Base-by-base conservation (phyloP, 257 asterid species). In the Nicotiana noctiflora region DNA sequence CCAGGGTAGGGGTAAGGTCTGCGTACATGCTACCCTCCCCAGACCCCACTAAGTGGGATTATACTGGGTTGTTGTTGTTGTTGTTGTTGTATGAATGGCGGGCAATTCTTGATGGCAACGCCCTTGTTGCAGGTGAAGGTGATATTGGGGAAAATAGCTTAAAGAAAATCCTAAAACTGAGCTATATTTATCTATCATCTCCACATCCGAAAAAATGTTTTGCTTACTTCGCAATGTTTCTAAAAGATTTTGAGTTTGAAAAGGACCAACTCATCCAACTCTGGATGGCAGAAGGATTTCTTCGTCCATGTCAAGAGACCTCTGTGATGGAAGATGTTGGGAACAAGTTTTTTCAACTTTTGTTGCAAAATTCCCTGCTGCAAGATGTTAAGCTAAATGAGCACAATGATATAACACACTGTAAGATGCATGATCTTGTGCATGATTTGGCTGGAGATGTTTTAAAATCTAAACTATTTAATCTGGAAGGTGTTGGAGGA, bases 351-450 rank as follows among this genome's bases (percentile, higher is more conserved):
- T 56, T 76, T 1, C 27, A 81, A 18, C 7, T 72, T 12, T 79
- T 84, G 64, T 11, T 87, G 18, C 66, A 31, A 29, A 65, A 66
- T 67, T 84, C 86, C 2, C 61, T 82, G 61, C 23, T 84, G 66
- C 86, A 83, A 65, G 86, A 68, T 15, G 64, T 60, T 19, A 0
- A 67, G 37, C 76, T 32, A 29, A 79, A 59, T 81, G 53, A 44
- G 6, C 6, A 11, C 34, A 49, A 29, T 9, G 70, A 76, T 19
- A 31, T 82, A 4, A 61, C 3, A 8, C 11, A 27, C 1, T 84
- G 77, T 75, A 83, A 83, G 84, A 84, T 86, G 86, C 86, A 86
- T 56, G 87, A 82, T 83, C 76, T 84, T 14, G 88, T 87, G 62
- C 89, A 87, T 46, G 82, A 84, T 59, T 12, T 84, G 62, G 86